Evolutionary conservation across 768 basidiomycete genomes (phyloP), one percentile per base, ranked within the genome.

Genomic region (Collybiopsis confluens): DNA sequence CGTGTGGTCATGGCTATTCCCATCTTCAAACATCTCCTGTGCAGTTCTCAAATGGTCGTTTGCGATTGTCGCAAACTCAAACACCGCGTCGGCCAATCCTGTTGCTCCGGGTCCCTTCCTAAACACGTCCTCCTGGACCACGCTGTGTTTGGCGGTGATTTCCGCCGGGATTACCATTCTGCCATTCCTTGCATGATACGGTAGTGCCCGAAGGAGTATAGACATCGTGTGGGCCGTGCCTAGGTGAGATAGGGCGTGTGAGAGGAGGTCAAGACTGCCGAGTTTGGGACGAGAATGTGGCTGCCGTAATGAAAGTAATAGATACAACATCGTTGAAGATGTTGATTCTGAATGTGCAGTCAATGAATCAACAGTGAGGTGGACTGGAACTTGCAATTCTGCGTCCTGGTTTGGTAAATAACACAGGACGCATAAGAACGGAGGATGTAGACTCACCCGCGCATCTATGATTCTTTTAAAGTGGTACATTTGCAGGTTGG

Each of bases 161-260:
- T 92, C 90, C 23, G 87, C 84, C 10, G 91, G 92, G 33, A 94
- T 84, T 21, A 87, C 77, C 72, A 90, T 81, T 56, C 78, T 75
- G 37, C 89, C 81, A 43, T 82, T 78, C 45, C 79, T 80, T 13
- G 82, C 85, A 64, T 93, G 90, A 62, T 80, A 92, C 9, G 90
- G 87, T 28, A 92, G 71, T 5, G 82, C 86, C 40, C 91, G 83
- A 50, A 94, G 74, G 54, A 92, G 77, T 11, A 84, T 90, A 5
- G 78, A 63, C 43, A 90, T 72, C 27, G 83, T 86, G 61, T 87
- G 84, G 3, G 92, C 85, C 2, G 81, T 70, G 9, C 92, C 92
- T 15, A 93, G 72, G 65, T 93, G 92, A 6, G 89, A 92, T 1
- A 85, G 88, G 1, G 87, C 88, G 68, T 92, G 90, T 5, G 86